Evolutionary conservation across 768 basidiomycete genomes (phyloP), one percentile per base, ranked within the genome.

Genomic region (Trametes meyenii): DNA sequence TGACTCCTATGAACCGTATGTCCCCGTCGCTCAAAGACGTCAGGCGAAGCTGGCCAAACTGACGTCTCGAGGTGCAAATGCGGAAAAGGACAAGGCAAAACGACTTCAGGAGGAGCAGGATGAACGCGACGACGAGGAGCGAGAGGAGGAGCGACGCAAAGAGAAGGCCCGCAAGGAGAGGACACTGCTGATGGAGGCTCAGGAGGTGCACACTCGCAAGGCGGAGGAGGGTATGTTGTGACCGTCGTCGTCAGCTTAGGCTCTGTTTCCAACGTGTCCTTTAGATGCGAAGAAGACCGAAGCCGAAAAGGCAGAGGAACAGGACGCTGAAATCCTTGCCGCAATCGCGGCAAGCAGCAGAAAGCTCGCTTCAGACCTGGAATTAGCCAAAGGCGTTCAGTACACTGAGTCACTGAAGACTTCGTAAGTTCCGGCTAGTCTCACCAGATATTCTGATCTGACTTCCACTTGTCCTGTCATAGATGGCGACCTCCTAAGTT

Each of bases 401-500:
- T 99, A 98, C 72, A 91, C 89, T 0, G 92, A 98, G 66, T 82
- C 94, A 35, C 71, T 98, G 62, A 85, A 85, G 71, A 85, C 94
- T 24, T 87, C 89, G 95, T 93, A 71, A 54, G 85, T 76, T 5
- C 26, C 14, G 14, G 14, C 17, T 45, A n/a, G 19, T 19, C 3
- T 19, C 6, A 45, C 46, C 26, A 14, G 11, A 35, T 70, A 3
- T 49, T 16, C 51, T 63, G n/a, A 64, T 45, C 26, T 11, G 19
- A 19, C 29, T 16, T 33, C 21, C 39, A 33, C 12, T 33, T 26
- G 58, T n/a, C n/a, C 19, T 51, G 3, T 23, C 21, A 17, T 64
- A 97, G 94, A 67, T 99, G 97, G 97, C 75, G 81, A 61, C 87
- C 97, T 33, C 97, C 97, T 42, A 81, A 78, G 57, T 95, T 90